Percentiles rank a stretch among this genome's conserved stretches.
Evolutionary conservation across 345 rosid species (phyloP).

Genomic region (Lagerstroemia speciosa): DNA sequence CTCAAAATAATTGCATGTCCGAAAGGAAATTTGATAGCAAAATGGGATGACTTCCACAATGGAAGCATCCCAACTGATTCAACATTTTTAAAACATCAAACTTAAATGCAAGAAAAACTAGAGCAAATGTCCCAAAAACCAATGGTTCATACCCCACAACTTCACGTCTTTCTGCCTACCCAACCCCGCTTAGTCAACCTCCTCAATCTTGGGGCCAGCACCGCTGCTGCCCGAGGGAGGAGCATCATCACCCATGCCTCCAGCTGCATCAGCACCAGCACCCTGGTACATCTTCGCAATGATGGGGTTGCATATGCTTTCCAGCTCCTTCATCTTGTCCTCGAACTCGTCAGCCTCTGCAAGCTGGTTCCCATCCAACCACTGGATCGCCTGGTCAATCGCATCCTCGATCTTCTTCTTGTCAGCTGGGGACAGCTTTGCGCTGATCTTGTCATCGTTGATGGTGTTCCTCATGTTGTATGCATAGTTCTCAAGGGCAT

Average conservation of each 20-base stretch:
- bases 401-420: slow-evolving; percentile 26
- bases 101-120: too few species aligned
- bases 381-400: slow-evolving; percentile 18
- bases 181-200: slow-evolving; percentile 29
- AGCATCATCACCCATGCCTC: slow-evolving; percentile 19
- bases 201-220: slow-evolving; percentile 57
- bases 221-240: slow-evolving; percentile 35
- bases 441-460: slow-evolving; percentile 21
- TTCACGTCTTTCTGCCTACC: not conserved
- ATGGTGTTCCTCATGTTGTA: slow-evolving; percentile 19
- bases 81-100: too few species aligned
- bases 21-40: too few species aligned
- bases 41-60: too few species aligned
- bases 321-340: slow-evolving; percentile 24
- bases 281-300: slow-evolving; percentile 17
- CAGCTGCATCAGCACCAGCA: slow-evolving; percentile 2
- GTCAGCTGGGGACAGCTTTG: slow-evolving; percentile 17
- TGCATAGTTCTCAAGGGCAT: slow-evolving; percentile 13
- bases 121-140: too few species aligned
- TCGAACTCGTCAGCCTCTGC: slow-evolving; percentile 24
- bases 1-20: too few species aligned
- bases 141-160: too few species aligned
- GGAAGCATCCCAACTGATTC: too few species aligned
- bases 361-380: slow-evolving; percentile 19
- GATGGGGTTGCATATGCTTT: slow-evolving; percentile 20